Conservation (phyloP, 768 basidiomycete genomes). For the Pisolithus microcarpus region DNA sequence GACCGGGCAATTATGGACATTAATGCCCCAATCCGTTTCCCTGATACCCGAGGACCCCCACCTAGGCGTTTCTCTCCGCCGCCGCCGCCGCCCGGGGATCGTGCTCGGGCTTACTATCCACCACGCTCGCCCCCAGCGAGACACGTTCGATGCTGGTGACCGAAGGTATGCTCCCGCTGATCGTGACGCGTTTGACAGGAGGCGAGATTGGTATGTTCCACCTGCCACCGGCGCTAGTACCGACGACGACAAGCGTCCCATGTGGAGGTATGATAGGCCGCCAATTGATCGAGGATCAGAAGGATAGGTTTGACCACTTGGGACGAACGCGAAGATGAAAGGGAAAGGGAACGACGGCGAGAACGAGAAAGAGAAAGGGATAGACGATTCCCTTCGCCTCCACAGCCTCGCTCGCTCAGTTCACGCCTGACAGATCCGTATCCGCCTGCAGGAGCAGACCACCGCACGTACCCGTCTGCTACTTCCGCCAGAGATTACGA, state of each 20-base stretch:
- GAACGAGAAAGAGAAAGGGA: constrained; percentile 34
- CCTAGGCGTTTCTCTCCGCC: constrained; percentile 29
- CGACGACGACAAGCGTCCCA: constrained; percentile 35
- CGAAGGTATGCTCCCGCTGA: constrained; percentile 23
- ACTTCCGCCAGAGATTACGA: constrained; percentile 22
- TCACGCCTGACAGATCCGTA: constrained; percentile 25
- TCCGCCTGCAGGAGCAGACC: constrained; percentile 9
- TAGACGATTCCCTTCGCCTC: constrained; percentile 14
- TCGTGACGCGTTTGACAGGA: constrained; percentile 27
- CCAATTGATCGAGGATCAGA: constrained; percentile 22
- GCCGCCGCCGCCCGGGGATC: constrained; percentile 30
- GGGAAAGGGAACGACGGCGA: constrained; percentile 31
- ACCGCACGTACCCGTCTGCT: constrained; percentile 18
- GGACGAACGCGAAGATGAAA: constrained; percentile 24
- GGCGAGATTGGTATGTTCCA: constrained; percentile 22
- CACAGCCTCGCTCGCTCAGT: constrained; percentile 20
- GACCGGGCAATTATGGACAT: constrained; percentile 30
- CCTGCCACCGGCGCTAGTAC: background rate
- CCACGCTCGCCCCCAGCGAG: constrained; percentile 26
- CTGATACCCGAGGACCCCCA: constrained; percentile 22
- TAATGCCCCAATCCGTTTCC: constrained; percentile 30
- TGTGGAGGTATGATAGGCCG: constrained; percentile 32
- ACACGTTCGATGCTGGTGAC: constrained; percentile 30
- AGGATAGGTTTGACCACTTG: constrained; percentile 33
- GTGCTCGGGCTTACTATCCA: constrained; percentile 26